A percentile compares a stretch with the other conserved stretches of the same genome.
Evolutionary conservation across 2,329 filamentous ascomycete species (phyloP).

Genomic region (Allantophomopsis cytisporea): DNA sequence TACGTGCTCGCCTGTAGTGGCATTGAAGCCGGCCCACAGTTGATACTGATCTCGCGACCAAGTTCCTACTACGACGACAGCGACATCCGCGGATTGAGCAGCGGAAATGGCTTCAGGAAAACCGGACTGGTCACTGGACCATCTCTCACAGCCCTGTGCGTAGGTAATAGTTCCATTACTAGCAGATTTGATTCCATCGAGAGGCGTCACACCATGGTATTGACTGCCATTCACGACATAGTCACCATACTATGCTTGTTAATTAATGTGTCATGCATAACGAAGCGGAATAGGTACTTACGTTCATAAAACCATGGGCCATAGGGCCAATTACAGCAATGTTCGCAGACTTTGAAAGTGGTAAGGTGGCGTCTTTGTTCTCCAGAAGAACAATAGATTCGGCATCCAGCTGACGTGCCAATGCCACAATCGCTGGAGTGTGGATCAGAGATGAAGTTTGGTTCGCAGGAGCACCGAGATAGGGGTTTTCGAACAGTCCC

Average conservation of each 20-base stretch:
- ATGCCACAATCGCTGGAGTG: conserved; percentile 49
- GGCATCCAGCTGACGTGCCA: conserved; percentile 64
- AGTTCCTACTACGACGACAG: conserved; percentile 61
- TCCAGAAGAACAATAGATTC: conserved; percentile 75
- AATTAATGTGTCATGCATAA: conserved; percentile 13
- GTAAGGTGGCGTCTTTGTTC: conserved; percentile 52
- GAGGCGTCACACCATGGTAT: conserved; percentile 52
- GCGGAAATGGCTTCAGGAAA: conserved; percentile 53
- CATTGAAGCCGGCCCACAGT: conserved; percentile 58
- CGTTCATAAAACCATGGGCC: conserved; percentile 56
- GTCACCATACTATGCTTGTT: conserved; percentile 41
- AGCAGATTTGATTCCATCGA: conserved; percentile 52
- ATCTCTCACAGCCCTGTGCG: conserved; percentile 57
- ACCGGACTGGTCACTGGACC: conserved; percentile 56
- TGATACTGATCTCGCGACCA: conserved; percentile 63
- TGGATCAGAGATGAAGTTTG: conserved; percentile 46
- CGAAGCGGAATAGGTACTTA: conserved; percentile 12
- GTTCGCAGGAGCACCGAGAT: conserved; percentile 39
- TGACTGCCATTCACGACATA: conserved; percentile 56
- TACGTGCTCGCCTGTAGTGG: conserved; percentile 63
- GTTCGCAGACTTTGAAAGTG: conserved; percentile 51
- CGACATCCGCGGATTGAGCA: conserved; percentile 54
- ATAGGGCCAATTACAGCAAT: conserved; percentile 66
- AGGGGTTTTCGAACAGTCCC: conserved; percentile 61
- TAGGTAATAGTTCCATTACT: conserved; percentile 49